Conservation (phyloP, 2,329 filamentous ascomycete species). For the Pyrenophora teres region DNA sequence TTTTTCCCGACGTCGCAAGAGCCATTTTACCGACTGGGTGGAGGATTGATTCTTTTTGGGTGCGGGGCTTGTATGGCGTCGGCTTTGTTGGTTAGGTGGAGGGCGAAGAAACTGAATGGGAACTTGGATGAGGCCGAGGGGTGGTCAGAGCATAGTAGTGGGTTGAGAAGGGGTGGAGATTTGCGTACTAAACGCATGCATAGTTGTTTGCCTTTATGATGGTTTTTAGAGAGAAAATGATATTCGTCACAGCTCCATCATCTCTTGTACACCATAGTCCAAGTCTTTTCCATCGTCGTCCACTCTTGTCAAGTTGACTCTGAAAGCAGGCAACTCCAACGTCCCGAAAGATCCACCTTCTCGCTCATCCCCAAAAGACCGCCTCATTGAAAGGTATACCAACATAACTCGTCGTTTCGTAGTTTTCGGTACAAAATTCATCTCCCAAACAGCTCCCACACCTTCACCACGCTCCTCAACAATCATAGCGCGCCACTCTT, state of each 20-base stretch:
- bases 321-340: slow-evolving; percentile 43
- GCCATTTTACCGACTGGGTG: slow-evolving; percentile 27
- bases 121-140: slow-evolving; percentile 34
- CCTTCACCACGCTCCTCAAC: slow-evolving; percentile 17
- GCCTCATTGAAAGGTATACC: slow-evolving; percentile 42
- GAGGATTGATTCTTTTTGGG: slow-evolving; percentile 33
- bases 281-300: neutral
- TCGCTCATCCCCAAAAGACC: slow-evolving; percentile 42
- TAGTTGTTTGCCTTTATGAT: neutral
- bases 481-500: slow-evolving; percentile 42
- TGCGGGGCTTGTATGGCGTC: slow-evolving; percentile 27
- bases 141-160: slow-evolving; percentile 32
- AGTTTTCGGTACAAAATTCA: slow-evolving; percentile 45
- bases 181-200: slow-evolving; percentile 22
- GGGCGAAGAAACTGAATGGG: slow-evolving; percentile 34
- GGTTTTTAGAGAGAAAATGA: too few species aligned
- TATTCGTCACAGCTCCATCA: slow-evolving; percentile 11
- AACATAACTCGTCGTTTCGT: slow-evolving; percentile 41
- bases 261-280: slow-evolving; percentile 4
- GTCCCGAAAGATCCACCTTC: slow-evolving; percentile 21
- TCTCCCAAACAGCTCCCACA: slow-evolving; percentile 37
- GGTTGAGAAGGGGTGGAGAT: slow-evolving; percentile 36
- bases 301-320: slow-evolving; percentile 30
- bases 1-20: slow-evolving; percentile 41
- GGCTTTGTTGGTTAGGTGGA: slow-evolving; percentile 17